Percentiles rank a stretch among this genome's conserved stretches.
Conservation (phyloP, 352 stramenopile species). For the Elongisporangium prolatum region DNA sequence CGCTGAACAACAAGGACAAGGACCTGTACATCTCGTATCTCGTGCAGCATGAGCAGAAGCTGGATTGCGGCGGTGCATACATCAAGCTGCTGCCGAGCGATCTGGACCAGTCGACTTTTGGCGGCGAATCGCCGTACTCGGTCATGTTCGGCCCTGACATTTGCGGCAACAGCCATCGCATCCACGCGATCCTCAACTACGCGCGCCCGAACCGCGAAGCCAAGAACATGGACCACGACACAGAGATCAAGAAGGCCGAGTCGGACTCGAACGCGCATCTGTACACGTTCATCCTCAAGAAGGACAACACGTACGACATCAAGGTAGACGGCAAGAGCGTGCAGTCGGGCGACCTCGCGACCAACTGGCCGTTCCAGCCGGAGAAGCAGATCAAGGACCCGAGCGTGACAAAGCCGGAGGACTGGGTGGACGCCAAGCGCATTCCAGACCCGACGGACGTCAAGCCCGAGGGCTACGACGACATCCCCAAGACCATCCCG, state of each 20-base stretch:
- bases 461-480: constrained; percentile 96
- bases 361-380: constrained; percentile 96
- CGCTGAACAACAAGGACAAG: constrained; percentile 88
- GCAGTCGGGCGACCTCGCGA: constrained; percentile 86
- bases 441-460: constrained; percentile 94
- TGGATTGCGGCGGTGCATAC: constrained; percentile 99
- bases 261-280: constrained; percentile 91
- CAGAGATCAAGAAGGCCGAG: constrained; percentile 65
- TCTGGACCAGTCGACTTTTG: constrained; percentile 92
- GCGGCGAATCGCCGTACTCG: constrained; percentile 92
- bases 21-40: constrained; percentile 95
- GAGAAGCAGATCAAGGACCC: constrained; percentile 97
- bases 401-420: constrained; percentile 93
- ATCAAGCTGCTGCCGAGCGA: constrained; percentile 97
- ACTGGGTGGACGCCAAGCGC: constrained; percentile 96
- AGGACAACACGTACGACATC: constrained; percentile 97
- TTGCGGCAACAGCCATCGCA: constrained; percentile 95
- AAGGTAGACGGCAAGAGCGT: constrained; percentile 96
- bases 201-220: constrained; percentile 93
- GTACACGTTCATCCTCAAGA: constrained; percentile 97
- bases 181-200: constrained; percentile 98
- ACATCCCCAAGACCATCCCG: constrained; percentile 95
- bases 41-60: constrained; percentile 98
- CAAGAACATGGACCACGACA: constrained; percentile 89
- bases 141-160: constrained; percentile 99